Base-by-base conservation (phyloP, 768 basidiomycete species). In the Mycena floridula region DNA sequence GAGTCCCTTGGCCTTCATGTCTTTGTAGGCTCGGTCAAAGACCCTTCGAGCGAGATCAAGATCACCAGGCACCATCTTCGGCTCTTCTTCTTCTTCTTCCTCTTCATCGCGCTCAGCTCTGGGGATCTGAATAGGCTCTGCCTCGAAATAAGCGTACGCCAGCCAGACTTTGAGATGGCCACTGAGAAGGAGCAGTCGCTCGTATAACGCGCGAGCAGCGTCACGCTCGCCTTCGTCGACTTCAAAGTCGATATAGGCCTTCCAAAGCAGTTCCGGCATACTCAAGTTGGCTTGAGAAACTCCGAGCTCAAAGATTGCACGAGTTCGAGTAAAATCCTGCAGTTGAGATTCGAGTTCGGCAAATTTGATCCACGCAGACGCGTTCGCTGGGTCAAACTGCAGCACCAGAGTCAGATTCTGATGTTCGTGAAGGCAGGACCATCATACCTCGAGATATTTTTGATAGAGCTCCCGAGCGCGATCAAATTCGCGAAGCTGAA, bases 81-180 rank as follows among this genome's bases (percentile, higher is more conserved):
- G 69, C 49, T 81, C 69, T 4, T 74, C 67, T 55, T 74, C 78
- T 4, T 79, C 80, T 16, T 83, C 82, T 11, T 86, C 86, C 6
- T 85, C 84, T 11, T 83, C 85, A 42, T 85, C 86, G 30, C 85
- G 72, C 54, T 74, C 67, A 4, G 75, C 79, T 18, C 84, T 69
- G 8, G 77, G 76, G 5, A 83, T 54, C 4, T 81, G 81, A 36
- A 88, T 84, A 5, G 79, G 69, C 54, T 85, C 85, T 5, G 81
- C 85, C 64, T 98, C 95, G 54, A 97, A 96, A 53, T 86, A 74
- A 0, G 95, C 95, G 62, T 85, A 98, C 43, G 92, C 83, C 44
- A 96, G 89, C 92, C 93, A 98, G 16, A 95, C 92, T 66, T 97
- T 97, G 66, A 92, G 87, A 59, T 98, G 94, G 3, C 89, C 89